These are phyloP conservation scores for Cercophora scortea DNA, from an alignment of 495 filamentous ascomycete genomes.

Conservation along the genomic window DNA sequence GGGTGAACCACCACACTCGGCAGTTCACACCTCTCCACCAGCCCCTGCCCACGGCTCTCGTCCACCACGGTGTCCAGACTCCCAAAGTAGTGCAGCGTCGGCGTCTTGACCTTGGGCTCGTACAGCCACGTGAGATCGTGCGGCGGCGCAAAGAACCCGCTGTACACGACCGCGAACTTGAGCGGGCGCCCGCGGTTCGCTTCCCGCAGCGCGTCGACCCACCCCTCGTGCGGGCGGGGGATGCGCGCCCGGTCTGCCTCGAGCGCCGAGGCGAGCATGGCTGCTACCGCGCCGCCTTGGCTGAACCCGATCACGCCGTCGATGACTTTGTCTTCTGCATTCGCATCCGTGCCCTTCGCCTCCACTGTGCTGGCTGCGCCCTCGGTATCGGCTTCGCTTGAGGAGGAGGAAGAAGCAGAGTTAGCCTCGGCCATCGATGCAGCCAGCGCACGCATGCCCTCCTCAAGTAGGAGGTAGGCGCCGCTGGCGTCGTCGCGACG, in stretches of 20 bases:
- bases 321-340: constrained; percentile 21
- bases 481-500: constrained; percentile 52
- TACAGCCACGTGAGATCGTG: constrained; percentile 61
- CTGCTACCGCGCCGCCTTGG: constrained; percentile 60
- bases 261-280: constrained; percentile 54
- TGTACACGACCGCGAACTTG: constrained; percentile 73
- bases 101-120: constrained; percentile 67
- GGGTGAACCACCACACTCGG: constrained; percentile 71
- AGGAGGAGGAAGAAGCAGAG: not conserved
- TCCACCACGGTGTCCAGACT: constrained; percentile 84
- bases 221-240: constrained; percentile 28
- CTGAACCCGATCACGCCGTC: constrained; percentile 73
- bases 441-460: constrained; percentile 54
- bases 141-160: constrained; percentile 66
- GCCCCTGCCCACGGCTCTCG: constrained; percentile 54
- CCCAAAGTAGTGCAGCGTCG: constrained; percentile 75
- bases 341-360: not conserved
- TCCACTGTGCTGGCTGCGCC: too few species aligned
- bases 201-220: constrained; percentile 29
- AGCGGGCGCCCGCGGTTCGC: constrained; percentile 51
- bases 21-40: constrained; percentile 62
- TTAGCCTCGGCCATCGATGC: constrained; percentile 31
- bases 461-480: constrained; percentile 56
- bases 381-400: not conserved
- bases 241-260: constrained; percentile 48